These are phyloP conservation scores for Aspergillus aculeatus DNA, from an alignment of 2,329 filamentous ascomycete species.

Conservation along the genomic window DNA sequence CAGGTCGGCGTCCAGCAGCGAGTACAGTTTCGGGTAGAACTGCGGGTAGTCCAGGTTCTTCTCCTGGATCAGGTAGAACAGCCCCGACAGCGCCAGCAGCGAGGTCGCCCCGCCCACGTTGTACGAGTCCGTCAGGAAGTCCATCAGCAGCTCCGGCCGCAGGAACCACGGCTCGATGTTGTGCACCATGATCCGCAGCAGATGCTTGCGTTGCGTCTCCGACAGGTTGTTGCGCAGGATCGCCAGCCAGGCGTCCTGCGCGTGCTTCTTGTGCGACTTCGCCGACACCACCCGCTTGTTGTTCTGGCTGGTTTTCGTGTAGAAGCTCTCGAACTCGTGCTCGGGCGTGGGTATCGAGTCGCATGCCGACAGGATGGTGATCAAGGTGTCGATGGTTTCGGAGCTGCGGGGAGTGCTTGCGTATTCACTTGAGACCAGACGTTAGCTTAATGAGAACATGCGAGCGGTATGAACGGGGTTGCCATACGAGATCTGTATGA, in stretches of 20 bases:
- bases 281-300: slow-evolving; percentile 67
- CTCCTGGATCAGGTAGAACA: slow-evolving; percentile 91
- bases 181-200: slow-evolving; percentile 72
- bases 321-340: slow-evolving; percentile 39
- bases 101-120: slow-evolving; percentile 82
- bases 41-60: slow-evolving; percentile 94
- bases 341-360: slow-evolving; percentile 63
- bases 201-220: slow-evolving; percentile 72
- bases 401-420: slow-evolving; percentile 27
- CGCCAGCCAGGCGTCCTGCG: slow-evolving; percentile 83
- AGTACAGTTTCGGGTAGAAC: slow-evolving; percentile 94
- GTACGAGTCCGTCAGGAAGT: slow-evolving; percentile 95
- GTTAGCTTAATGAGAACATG: slow-evolving; percentile 16
- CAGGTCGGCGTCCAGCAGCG: slow-evolving; percentile 78
- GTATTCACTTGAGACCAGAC: slow-evolving; percentile 29
- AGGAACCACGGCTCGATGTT: slow-evolving; percentile 86
- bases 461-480: not conserved
- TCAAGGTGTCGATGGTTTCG: slow-evolving; percentile 35
- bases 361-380: slow-evolving; percentile 49
- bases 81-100: slow-evolving; percentile 81
- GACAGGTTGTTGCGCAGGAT: slow-evolving; percentile 65
- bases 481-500: slow-evolving; percentile 69
- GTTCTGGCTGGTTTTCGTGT: slow-evolving; percentile 57
- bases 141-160: slow-evolving; percentile 85
- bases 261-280: slow-evolving; percentile 71